Evolutionary conservation across 2,329 filamentous ascomycete genomes (phyloP).

Genomic region (Talaromyces islandicus): DNA sequence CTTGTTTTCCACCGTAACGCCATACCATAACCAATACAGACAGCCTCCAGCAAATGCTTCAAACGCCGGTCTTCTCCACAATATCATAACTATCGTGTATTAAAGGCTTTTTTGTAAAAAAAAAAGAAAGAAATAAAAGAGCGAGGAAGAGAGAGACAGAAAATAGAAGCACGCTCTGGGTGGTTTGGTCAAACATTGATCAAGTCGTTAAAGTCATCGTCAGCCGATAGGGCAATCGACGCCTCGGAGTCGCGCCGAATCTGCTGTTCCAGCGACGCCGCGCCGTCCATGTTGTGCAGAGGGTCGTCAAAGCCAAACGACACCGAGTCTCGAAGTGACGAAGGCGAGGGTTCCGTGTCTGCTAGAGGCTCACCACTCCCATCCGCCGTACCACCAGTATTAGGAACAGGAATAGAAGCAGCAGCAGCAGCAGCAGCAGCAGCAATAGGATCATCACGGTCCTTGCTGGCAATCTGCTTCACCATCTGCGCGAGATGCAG

Average conservation of each 20-base stretch:
- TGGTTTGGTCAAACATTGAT: constrained; percentile 23
- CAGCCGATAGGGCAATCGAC: constrained; percentile 23
- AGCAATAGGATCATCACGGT: constrained; percentile 13
- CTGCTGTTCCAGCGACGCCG: constrained; percentile 22
- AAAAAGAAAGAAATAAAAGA: background rate
- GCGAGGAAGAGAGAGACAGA: background rate
- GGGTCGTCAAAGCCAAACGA: constrained; percentile 31
- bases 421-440: background rate
- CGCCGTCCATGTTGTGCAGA: constrained; percentile 19
- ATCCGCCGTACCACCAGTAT: background rate
- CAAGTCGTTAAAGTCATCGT: constrained; percentile 27
- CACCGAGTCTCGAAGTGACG: constrained; percentile 10
- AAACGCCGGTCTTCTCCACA: background rate
- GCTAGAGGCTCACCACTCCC: background rate
- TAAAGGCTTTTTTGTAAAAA: background rate
- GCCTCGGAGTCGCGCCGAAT: constrained; percentile 24
- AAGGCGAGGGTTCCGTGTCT: background rate
- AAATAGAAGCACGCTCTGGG: background rate
- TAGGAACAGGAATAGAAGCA: too few species aligned
- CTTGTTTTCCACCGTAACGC: background rate
- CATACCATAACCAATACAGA: background rate
- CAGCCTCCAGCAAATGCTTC: background rate
- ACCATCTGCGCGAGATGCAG: constrained; percentile 33
- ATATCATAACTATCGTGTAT: background rate
- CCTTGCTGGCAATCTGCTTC: constrained; percentile 27